phyloP scores from a whole-genome alignment of 2,329 filamentous ascomycete genomes.

The Cladosporium cucumerinum region DNA sequence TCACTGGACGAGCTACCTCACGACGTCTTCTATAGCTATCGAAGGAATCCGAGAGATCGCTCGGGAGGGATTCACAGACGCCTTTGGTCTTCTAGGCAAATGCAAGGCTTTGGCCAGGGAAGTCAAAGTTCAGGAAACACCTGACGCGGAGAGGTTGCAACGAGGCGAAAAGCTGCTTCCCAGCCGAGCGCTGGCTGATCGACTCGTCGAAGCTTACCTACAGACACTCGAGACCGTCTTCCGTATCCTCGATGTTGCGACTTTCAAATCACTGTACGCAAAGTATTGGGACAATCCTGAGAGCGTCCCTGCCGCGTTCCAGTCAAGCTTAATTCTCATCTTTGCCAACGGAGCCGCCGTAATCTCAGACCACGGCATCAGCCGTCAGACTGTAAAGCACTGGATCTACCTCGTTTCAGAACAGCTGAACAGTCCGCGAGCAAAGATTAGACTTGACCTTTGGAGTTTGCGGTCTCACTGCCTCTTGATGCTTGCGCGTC shows the following conservation, averaged over 20 bases:
- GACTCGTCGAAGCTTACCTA: slow-evolving; percentile 9
- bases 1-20: slow-evolving; percentile 13
- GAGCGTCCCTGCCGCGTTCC: background rate
- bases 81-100: slow-evolving; percentile 8
- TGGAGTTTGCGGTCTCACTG: slow-evolving; percentile 11
- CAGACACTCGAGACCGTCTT: background rate
- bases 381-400: slow-evolving; percentile 1
- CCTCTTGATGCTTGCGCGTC: slow-evolving; percentile 8
- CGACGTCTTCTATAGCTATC: slow-evolving; percentile 5
- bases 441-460: slow-evolving; percentile 6
- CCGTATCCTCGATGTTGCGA: slow-evolving; percentile 2
- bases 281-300: slow-evolving; percentile 3
- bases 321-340: background rate
- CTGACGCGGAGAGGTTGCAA: slow-evolving; percentile 2
- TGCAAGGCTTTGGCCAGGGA: slow-evolving; percentile 13
- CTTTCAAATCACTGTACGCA: slow-evolving; percentile 4
- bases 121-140: slow-evolving; percentile 7
- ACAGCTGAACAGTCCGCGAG: slow-evolving; percentile 1
- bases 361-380: background rate
- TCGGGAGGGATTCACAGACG: slow-evolving; percentile 5
- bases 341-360: slow-evolving; percentile 10
- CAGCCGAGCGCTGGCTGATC: slow-evolving; percentile 3
- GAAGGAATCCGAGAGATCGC: slow-evolving; percentile 11
- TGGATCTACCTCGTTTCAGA: slow-evolving; percentile 6
- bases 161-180: slow-evolving; percentile 3